These are phyloP conservation scores for Crassisporium funariophilum DNA, from an alignment of 768 basidiomycete genomes.

Conservation along the genomic window DNA sequence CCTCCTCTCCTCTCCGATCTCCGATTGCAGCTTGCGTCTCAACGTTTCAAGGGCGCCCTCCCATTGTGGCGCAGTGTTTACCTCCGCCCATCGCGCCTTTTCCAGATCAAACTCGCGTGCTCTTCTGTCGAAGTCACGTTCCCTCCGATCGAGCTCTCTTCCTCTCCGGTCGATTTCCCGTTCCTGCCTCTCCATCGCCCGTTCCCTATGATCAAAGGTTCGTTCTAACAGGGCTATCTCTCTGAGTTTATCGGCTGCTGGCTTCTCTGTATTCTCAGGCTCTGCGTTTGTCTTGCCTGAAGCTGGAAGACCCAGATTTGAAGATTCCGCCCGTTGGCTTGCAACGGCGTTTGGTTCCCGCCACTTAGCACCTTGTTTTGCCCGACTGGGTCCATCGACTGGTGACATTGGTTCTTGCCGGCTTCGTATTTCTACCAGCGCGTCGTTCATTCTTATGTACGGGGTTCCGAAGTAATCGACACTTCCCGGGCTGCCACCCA, in stretches of 20 bases:
- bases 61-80: conserved; percentile 11
- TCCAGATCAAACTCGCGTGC: conserved; percentile 22
- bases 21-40: conserved; percentile 8
- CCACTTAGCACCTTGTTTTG: too few species aligned
- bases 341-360: too few species aligned
- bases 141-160: conserved; percentile 24
- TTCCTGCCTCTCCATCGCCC: conserved; percentile 14
- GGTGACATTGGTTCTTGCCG: too few species aligned
- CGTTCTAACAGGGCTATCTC: background rate
- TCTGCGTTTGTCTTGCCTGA: background rate
- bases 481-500: too few species aligned
- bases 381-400: too few species aligned
- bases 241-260: too few species aligned
- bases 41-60: conserved; percentile 14
- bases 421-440: too few species aligned
- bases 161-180: conserved; percentile 21
- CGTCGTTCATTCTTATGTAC: too few species aligned
- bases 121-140: conserved; percentile 23
- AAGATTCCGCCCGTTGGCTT: too few species aligned
- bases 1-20: conserved; percentile 14
- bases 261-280: background rate
- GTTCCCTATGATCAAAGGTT: conserved; percentile 13
- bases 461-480: too few species aligned
- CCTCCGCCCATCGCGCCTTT: conserved; percentile 13
- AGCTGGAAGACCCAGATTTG: too few species aligned